Base-by-base conservation (phyloP, 2,329 filamentous ascomycete species). In the Cladobotryum mycophilum region DNA sequence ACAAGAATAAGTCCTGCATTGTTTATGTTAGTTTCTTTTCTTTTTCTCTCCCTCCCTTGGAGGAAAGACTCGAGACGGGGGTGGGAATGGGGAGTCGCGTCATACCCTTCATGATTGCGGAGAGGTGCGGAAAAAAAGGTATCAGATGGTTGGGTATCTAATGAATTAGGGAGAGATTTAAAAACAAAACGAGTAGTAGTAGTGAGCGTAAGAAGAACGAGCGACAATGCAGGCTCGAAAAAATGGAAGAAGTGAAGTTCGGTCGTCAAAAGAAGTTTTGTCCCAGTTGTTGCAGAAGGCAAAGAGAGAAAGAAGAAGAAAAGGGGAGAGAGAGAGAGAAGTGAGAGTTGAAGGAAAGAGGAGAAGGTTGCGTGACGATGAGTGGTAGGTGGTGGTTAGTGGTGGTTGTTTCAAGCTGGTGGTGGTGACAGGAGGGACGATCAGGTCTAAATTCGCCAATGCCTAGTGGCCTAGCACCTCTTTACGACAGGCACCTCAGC, bases 1-100 rank as follows among this genome's bases (percentile, higher is more conserved):
- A 97, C 93, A 69, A 97, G 91, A 86, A 96, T 96, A 69, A 96
- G 86, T 76, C 91, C 90, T 96, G 67, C 55, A 60, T 33, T 18
- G 14, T 49, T 41, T 14, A 49, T 36, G 56, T 62, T 48, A 67
- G 60, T 50, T 38, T 20, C n/a, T 20, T 20, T 20, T 20, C 20
- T 20, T 20, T 20, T 20, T 20, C 20, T 20, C 20, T 20, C 20
- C 3, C 6, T 38, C 14, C 36, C 7, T 17, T 38, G 36, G 14
- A 17, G 12, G 36, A n/a, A 9, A 12, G 3, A 8, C 36, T 17
- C 36, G 17, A 38, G 36, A 38, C 17, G 2, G 13, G 36, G 36
- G n/a, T n/a, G n/a, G n/a, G n/a, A n/a, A n/a, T n/a, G n/a, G 5
- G 36, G 14, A 38, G 36, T 38, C 36, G 36, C 36, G 20, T 11